Base-by-base conservation (phyloP, 75 land plant species). In the Pinus taeda region DNA sequence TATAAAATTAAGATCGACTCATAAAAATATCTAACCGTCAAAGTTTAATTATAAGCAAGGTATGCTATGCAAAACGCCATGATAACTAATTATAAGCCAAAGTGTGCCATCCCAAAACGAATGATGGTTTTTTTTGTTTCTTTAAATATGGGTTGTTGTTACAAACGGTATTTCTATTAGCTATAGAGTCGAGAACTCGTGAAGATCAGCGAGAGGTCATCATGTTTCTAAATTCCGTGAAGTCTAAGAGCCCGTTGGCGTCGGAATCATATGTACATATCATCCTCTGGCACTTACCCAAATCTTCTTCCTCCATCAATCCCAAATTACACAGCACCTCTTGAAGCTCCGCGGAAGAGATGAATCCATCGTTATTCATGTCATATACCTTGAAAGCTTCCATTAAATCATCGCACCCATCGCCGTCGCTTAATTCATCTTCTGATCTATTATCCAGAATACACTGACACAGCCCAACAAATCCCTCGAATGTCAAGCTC, bases 361-460 rank as follows among this genome's bases (percentile, higher is more conserved):
- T n/a, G n/a, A n/a, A n/a, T n/a, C n/a, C n/a, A n/a, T n/a, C n/a
- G n/a, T n/a, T n/a, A n/a, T n/a, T 79, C 74, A 74, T 36, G 57
- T 91, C 93, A 21, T 84, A 88, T n/a, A 91, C 86, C 60, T 79
- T 75, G 39, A 91, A 91, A 0, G 90, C 90, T 70, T 81, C 77
- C 58, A 21, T 36, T 56, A 88, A 78, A 56, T 82, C 80, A 6
- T 20, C 20, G 20, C 59, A 15, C n/a, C 20, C 60, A 17, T 58
- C n/a, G 6, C 15, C 67, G 30, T 30, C 39, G 1, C 33, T 15
- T 15, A 29, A 26, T 15, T 65, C 42, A 29, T 30, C 33, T 4
- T 64, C 14, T 21, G 11, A 60, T 21, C 14, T 61, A 6, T 26
- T 17, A 3, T 30, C 69, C 18, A 65, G 15, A 65, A 65, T 36